phyloP scores from a whole-genome alignment of 768 basidiomycete genomes.

The Cubamyces lactineus region DNA sequence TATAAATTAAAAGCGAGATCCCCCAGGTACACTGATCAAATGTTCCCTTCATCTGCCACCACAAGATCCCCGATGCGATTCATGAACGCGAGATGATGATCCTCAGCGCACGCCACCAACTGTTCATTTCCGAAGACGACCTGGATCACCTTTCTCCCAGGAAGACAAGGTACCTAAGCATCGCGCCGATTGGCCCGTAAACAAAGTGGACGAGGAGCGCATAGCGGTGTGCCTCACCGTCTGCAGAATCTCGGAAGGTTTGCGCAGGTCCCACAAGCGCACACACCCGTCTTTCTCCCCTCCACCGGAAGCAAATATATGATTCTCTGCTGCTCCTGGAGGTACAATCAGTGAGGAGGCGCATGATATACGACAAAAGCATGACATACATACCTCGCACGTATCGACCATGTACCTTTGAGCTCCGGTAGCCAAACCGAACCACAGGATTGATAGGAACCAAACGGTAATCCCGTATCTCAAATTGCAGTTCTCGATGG shows the following conservation, averaged over 20 bases:
- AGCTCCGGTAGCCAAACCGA: conserved; percentile 47
- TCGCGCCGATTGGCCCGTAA: neutral
- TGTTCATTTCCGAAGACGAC: conserved; percentile 39
- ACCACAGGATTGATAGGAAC: conserved; percentile 41
- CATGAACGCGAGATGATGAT: conserved; percentile 41
- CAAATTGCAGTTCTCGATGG: conserved; percentile 55
- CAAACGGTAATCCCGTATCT: conserved; percentile 51
- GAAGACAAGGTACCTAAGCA: conserved; percentile 40
- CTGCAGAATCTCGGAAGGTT: conserved; percentile 30
- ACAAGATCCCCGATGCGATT: conserved; percentile 4
- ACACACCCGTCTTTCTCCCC: conserved; percentile 43
- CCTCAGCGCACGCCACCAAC: conserved; percentile 45
- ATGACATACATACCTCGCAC: conserved; percentile 44
- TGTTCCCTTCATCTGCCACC: too few relatives aligned
- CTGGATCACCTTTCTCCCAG: conserved; percentile 43
- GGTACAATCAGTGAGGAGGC: neutral
- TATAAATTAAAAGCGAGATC: neutral
- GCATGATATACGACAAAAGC: neutral
- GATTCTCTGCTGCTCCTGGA: conserved; percentile 26
- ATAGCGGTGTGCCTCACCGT: conserved; percentile 27
- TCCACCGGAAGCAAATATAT: conserved; percentile 47
- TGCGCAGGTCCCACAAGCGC: conserved; percentile 53
- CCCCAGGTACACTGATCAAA: too few relatives aligned
- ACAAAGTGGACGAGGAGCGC: neutral
- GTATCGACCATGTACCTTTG: conserved; percentile 45